Evolutionary conservation across 108 stramenopile genomes (phyloP).

Genomic region (Ochromonas danica): DNA sequence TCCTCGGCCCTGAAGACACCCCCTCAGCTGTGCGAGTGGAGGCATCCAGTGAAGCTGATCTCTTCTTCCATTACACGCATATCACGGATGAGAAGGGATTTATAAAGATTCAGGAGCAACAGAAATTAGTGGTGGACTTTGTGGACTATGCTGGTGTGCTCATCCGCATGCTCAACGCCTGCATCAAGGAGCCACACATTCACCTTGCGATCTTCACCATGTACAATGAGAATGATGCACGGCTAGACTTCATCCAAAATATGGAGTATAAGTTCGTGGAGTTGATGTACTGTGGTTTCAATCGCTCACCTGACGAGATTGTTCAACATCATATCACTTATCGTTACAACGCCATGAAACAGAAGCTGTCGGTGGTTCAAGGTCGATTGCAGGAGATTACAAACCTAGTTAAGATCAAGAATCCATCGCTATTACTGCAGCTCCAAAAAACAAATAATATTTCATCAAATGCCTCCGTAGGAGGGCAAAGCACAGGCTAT

Average conservation of each 20-base stretch:
- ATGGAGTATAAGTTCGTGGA: constrained; percentile 71
- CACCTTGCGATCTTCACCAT: constrained; percentile 66
- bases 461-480: too few species aligned
- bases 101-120: constrained; percentile 41
- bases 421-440: constrained; percentile 63
- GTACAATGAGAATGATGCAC: constrained; percentile 57
- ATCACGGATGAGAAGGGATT: constrained; percentile 47
- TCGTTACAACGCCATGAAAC: constrained; percentile 65
- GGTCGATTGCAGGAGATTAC: constrained; percentile 59
- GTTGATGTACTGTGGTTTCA: constrained; percentile 56
- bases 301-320: constrained; percentile 54
- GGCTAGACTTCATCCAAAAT: constrained; percentile 69
- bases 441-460: constrained; percentile 40
- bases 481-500: too few species aligned
- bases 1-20: constrained; percentile 47
- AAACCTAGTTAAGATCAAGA: constrained; percentile 62
- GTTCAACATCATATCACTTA: constrained; percentile 65
- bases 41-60: constrained; percentile 59
- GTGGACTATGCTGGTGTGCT: constrained; percentile 63
- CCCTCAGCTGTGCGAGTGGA: constrained; percentile 55
- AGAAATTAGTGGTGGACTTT: constrained; percentile 55
- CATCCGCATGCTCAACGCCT: constrained; percentile 59
- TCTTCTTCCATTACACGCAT: constrained; percentile 65
- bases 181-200: constrained; percentile 63
- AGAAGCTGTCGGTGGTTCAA: constrained; percentile 60